phyloP scores from a whole-genome alignment of 1,284 basidiomycete genomes.

The Vanrija sp. region DNA sequence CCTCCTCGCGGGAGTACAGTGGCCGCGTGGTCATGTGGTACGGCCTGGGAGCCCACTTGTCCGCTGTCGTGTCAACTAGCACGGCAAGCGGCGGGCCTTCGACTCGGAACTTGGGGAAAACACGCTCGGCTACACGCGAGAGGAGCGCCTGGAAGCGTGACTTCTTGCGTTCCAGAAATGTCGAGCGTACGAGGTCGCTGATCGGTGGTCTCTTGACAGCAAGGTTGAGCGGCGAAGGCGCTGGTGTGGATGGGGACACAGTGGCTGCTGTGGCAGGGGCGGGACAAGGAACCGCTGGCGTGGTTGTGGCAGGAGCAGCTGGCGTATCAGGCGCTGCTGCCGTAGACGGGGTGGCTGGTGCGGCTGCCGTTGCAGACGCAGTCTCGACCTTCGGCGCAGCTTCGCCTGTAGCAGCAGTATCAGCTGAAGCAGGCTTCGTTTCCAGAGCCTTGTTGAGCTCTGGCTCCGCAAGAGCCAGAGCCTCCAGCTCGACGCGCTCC shows the following conservation, averaged over 20 bases:
- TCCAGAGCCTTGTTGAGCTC: conserved; percentile 15
- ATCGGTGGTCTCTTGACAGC: neutral
- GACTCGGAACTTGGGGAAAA: conserved; percentile 28
- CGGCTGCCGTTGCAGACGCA: neutral
- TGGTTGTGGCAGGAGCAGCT: neutral
- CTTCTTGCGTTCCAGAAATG: conserved; percentile 22
- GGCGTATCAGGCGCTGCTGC: neutral
- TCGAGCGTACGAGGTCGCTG: conserved; percentile 9
- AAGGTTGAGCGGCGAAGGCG: neutral
- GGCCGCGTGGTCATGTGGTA: conserved; percentile 42
- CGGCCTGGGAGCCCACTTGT: conserved; percentile 36
- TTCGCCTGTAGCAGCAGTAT: too few relatives aligned
- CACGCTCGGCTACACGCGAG: conserved; percentile 18
- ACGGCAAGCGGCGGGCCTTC: conserved; percentile 16
- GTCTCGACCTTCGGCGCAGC: neutral
- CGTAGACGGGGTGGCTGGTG: neutral
- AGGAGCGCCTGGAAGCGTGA: conserved; percentile 24
- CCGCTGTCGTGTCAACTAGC: conserved; percentile 29
- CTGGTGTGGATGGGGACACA: neutral
- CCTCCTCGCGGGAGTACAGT: conserved; percentile 23
- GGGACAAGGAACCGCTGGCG: neutral
- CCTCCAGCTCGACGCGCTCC: conserved; percentile 26
- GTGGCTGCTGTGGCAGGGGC: neutral
- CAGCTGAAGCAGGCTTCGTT: neutral
- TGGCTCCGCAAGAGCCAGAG: conserved; percentile 24